These are phyloP conservation scores for Sarocladiaceae sp. DNA, from an alignment of 2,329 filamentous ascomycete genomes.

Conservation along the genomic window DNA sequence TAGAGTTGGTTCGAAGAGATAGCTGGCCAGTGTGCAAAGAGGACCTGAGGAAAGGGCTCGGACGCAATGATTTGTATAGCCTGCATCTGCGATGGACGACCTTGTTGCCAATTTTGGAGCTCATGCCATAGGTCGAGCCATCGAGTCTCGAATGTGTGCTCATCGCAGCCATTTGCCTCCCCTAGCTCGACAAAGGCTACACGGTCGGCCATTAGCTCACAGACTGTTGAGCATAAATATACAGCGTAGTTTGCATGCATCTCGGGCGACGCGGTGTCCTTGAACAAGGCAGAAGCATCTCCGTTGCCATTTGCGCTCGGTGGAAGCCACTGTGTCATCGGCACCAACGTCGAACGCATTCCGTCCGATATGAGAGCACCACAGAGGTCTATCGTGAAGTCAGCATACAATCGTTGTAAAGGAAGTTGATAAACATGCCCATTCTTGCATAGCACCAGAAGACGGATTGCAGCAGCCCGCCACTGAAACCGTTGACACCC, in stretches of 20 bases:
- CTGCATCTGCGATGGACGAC: slow-evolving; percentile 41
- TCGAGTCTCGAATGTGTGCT: slow-evolving; percentile 32
- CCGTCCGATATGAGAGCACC: slow-evolving; percentile 52
- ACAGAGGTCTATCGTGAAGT: slow-evolving; percentile 41
- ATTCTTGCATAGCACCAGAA: slow-evolving; percentile 59
- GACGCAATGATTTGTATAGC: slow-evolving; percentile 39
- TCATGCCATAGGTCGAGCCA: slow-evolving; percentile 47
- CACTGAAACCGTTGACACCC: slow-evolving; percentile 48
- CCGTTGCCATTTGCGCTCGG: slow-evolving; percentile 30
- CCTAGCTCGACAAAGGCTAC: slow-evolving; percentile 45
- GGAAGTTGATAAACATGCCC: slow-evolving; percentile 28
- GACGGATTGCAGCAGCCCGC: slow-evolving; percentile 47
- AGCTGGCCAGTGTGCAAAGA: slow-evolving; percentile 49
- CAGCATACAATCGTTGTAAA: background rate
- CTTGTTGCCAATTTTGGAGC: slow-evolving; percentile 42
- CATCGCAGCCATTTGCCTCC: slow-evolving; percentile 38
- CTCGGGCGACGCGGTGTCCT: slow-evolving; percentile 32
- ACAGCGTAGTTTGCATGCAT: slow-evolving; percentile 58
- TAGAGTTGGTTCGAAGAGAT: slow-evolving; percentile 56
- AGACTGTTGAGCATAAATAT: slow-evolving; percentile 49
- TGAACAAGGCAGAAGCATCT: slow-evolving; percentile 32
- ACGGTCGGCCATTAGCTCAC: slow-evolving; percentile 44
- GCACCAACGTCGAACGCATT: slow-evolving; percentile 47
- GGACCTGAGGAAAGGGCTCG: slow-evolving; percentile 45
- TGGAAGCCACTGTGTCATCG: slow-evolving; percentile 41